A percentile compares a stretch with the other conserved stretches of the same genome.
phyloP scores from a whole-genome alignment of 2,329 filamentous ascomycete genomes.

The Aureobasidium subglaciale region DNA sequence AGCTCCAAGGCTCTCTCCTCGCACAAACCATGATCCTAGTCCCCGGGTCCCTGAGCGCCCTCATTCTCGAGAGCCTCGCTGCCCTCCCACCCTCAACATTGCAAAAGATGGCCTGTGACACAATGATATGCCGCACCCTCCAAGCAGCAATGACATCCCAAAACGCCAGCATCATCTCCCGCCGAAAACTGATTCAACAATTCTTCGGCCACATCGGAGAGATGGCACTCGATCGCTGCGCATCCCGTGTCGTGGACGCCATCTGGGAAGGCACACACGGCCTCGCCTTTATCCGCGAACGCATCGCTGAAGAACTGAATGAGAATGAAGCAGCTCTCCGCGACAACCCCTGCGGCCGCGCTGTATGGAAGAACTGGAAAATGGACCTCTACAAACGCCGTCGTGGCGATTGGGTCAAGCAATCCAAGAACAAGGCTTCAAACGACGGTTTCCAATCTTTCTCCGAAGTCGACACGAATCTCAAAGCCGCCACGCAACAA shows the following conservation, averaged over 20 bases:
- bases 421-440: slow-evolving; percentile 48
- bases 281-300: slow-evolving; percentile 60
- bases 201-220: slow-evolving; percentile 56
- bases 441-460: slow-evolving; percentile 46
- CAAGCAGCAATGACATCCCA: slow-evolving; percentile 55
- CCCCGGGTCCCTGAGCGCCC: slow-evolving; percentile 58
- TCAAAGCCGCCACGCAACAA: slow-evolving; percentile 18
- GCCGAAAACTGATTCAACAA: slow-evolving; percentile 56
- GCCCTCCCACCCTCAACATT: slow-evolving; percentile 43
- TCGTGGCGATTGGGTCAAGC: slow-evolving; percentile 56
- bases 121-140: slow-evolving; percentile 52
- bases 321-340: slow-evolving; percentile 53
- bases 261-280: slow-evolving; percentile 58
- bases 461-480: slow-evolving; percentile 36
- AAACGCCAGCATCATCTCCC: slow-evolving; percentile 49
- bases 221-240: slow-evolving; percentile 54
- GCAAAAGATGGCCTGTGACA: slow-evolving; percentile 59
- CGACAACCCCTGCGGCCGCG: slow-evolving; percentile 58
- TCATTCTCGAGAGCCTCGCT: slow-evolving; percentile 59
- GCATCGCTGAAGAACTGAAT: slow-evolving; percentile 56
- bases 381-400: slow-evolving; percentile 64
- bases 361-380: slow-evolving; percentile 67
- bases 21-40: slow-evolving; percentile 72
- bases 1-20: slow-evolving; percentile 72
- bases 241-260: slow-evolving; percentile 61